Percentiles rank a stretch among this genome's conserved stretches.
These are phyloP conservation scores for Hanseniaspora uvarum DNA, from an alignment of 1,139 yeast species.

Conservation along the genomic window DNA sequence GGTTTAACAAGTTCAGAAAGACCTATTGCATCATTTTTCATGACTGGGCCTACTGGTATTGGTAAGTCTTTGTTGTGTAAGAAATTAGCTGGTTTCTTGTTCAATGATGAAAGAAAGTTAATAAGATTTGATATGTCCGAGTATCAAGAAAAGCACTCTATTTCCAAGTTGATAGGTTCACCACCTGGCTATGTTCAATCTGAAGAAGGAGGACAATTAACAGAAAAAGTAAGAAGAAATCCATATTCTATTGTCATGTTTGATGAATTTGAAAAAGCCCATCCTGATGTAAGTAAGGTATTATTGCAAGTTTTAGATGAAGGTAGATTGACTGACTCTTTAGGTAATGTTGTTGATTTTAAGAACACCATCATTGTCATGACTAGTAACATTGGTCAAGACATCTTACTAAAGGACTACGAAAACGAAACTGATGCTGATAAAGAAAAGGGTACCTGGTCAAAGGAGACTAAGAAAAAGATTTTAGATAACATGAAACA, in stretches of 20 bases:
- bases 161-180: constrained; percentile 85
- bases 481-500: constrained; percentile 60
- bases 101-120: constrained; percentile 77
- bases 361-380: constrained; percentile 89
- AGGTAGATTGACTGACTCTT: constrained; percentile 87
- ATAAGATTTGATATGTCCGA: constrained; percentile 95
- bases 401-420: constrained; percentile 57
- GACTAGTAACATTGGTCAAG: constrained; percentile 96
- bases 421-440: constrained; percentile 19
- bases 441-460: constrained; percentile 42
- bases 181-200: constrained; percentile 98
- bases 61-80: constrained; percentile 95
- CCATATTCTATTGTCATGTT: constrained; percentile 88
- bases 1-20: constrained; percentile 88
- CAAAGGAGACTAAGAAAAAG: constrained; percentile 40
- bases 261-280: constrained; percentile 96
- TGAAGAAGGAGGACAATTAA: constrained; percentile 84
- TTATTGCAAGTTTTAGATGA: constrained; percentile 88
- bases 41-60: constrained; percentile 95
- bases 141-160: constrained; percentile 86
- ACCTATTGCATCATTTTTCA: constrained; percentile 93
- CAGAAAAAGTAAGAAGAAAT: constrained; percentile 89
- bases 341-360: constrained; percentile 88
- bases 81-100: constrained; percentile 79
- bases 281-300: constrained; percentile 81